Percentiles rank a stretch among this genome's conserved stretches.
phyloP scores from a whole-genome alignment of 1,139 yeast species.

The Yarrowia galli region DNA sequence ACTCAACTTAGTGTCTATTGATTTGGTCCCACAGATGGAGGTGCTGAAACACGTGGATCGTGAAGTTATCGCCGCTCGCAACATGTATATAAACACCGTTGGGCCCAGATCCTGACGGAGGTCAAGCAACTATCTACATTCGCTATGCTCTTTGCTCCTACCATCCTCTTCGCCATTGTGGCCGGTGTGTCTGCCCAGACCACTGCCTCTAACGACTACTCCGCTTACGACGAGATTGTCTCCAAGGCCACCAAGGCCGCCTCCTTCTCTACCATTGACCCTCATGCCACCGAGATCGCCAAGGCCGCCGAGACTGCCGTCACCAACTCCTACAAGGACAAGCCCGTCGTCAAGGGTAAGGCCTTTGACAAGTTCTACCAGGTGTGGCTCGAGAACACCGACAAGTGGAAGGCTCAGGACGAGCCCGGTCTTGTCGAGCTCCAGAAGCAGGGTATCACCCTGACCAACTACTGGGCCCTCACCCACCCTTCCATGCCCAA shows the following conservation, averaged over 20 bases:
- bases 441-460: constrained; percentile 55
- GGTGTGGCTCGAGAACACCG: constrained; percentile 60
- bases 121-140: background rate
- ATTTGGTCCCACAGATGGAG: background rate
- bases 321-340: constrained; percentile 50
- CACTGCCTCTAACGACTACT: constrained; percentile 35
- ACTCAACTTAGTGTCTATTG: background rate
- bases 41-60: constrained; percentile 26
- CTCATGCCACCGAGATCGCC: constrained; percentile 52
- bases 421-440: constrained; percentile 54
- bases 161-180: constrained; percentile 19
- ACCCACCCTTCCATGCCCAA: constrained; percentile 63
- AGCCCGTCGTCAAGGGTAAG: constrained; percentile 53
- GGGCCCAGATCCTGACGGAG: background rate
- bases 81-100: background rate
- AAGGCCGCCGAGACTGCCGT: constrained; percentile 54
- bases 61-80: background rate
- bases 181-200: constrained; percentile 35
- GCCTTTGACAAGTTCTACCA: constrained; percentile 55
- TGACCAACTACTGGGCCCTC: constrained; percentile 59
- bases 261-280: constrained; percentile 52
- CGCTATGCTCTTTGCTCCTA: constrained; percentile 5
- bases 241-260: constrained; percentile 46
- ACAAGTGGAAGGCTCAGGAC: constrained; percentile 58
- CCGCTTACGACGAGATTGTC: constrained; percentile 27